Base-by-base conservation (phyloP, 768 basidiomycete genomes). In the Suillus subaureus region DNA sequence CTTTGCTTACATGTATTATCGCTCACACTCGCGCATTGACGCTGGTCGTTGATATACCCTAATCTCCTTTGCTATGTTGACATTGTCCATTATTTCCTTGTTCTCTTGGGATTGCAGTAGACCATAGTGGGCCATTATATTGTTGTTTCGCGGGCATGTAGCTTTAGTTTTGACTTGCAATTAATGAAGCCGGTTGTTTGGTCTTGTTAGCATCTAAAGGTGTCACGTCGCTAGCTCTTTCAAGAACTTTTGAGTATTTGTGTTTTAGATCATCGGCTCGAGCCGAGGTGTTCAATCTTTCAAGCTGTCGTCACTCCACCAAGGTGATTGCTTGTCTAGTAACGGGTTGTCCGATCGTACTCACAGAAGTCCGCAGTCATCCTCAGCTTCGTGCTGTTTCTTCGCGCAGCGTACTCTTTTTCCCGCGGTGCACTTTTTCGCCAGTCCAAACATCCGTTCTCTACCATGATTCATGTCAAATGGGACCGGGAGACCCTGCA, bases 401-500 rank as follows among this genome's bases (percentile, higher is more conserved):
- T 78, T 58, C 70, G 75, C 65, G 75, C 69, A 55, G 58, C 56
- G 6, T 31, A 72, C 63, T 70, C 72, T 66, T 68, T 77, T 61
- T 6, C 70, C 18, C 33, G 62, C 61, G 61, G 23, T 49, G 68
- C 63, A 55, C 67, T 56, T 63, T 45, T 35, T 35, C 11, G 13
- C 26, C 42, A 52, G 26, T 63, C 56, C 21, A 55, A 66, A 28
- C 63, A 57, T 31, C 66, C 66, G 18, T 68, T 70, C 35, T 28
- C 68, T 65, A 75, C 78, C 73, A 82, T 78, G 75, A 71, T 83
- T 39, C 72, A 74, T 67, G 81, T 85, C 64, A 86, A 85, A 72
- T 85, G 84, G 84, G 82, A 76, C 23, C 78, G 81, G 61, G 84
- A 85, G 67, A 77, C 79, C 74, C 72, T 88, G 64, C 81, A 82